Evolutionary conservation across 2,329 filamentous ascomycete species (phyloP).

Genomic region (Sphaceloma murrayae): DNA sequence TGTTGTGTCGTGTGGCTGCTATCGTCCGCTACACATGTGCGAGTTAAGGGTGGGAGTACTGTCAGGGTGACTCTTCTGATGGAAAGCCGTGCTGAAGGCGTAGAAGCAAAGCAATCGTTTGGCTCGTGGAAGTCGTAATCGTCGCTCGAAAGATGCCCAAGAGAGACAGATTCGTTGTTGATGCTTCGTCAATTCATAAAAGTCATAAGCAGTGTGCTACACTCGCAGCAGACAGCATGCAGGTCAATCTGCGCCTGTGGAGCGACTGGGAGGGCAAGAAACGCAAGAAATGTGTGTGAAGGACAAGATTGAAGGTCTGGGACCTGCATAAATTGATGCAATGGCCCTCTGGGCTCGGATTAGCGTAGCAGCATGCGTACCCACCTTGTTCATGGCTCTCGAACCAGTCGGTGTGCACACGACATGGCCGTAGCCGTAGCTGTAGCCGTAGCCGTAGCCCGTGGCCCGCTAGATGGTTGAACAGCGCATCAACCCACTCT

Average conservation of each 20-base stretch:
- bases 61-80: too few relatives aligned
- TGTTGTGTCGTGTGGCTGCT: background rate
- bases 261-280: background rate
- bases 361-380: too few relatives aligned
- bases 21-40: too few relatives aligned
- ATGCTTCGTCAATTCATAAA: slow-evolving; percentile 1
- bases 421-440: slow-evolving; percentile 5
- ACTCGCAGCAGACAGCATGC: background rate
- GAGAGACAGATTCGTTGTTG: background rate
- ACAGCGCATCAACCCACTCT: slow-evolving; percentile 4
- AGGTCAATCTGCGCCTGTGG: slow-evolving; percentile 2
- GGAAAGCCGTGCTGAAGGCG: too few relatives aligned
- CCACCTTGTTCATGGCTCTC: too few relatives aligned
- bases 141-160: background rate
- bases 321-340: slow-evolving; percentile 9
- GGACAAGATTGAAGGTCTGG: background rate
- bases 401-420: background rate
- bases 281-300: background rate
- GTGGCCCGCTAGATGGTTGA: background rate
- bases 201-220: background rate
- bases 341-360: slow-evolving; percentile 1
- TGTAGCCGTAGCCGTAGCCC: background rate
- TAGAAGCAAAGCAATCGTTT: too few relatives aligned
- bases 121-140: background rate
- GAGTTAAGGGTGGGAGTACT: too few relatives aligned